A percentile compares a stretch with the other conserved stretches of the same genome.
These are phyloP conservation scores for Mycosphaerelloides madeirae DNA, from an alignment of 2,329 filamentous ascomycete species.

Conservation along the genomic window DNA sequence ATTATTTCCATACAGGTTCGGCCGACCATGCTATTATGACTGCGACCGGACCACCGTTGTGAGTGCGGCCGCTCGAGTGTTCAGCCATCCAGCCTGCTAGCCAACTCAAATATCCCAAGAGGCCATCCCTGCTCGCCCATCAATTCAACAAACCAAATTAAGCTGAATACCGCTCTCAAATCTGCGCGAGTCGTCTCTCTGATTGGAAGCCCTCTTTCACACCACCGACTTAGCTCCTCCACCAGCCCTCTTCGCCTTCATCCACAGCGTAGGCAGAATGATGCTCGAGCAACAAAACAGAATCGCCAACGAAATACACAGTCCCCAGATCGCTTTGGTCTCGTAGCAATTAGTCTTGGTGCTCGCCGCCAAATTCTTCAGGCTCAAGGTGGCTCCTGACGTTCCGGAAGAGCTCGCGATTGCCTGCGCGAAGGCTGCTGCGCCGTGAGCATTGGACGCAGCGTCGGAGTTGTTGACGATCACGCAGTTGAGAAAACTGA, in stretches of 20 bases:
- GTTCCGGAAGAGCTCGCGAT: constrained; percentile 50
- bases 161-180: no score
- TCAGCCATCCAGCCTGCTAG: no score
- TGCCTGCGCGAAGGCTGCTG: constrained; percentile 51
- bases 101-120: no score
- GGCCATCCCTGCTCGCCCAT: no score
- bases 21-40: no score
- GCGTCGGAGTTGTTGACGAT: constrained; percentile 46
- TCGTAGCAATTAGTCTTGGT: constrained; percentile 68
- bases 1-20: no score
- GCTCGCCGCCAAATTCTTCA: constrained; percentile 55
- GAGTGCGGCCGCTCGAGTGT: no score
- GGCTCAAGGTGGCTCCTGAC: constrained; percentile 46
- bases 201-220: background rate
- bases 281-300: constrained; percentile 43
- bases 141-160: no score
- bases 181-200: no score
- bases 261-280: constrained; percentile 45
- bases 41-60: no score
- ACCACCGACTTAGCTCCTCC: constrained; percentile 6
- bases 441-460: constrained; percentile 42
- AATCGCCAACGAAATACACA: constrained; percentile 69
- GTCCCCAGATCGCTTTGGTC: constrained; percentile 82
- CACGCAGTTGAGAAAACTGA: constrained; percentile 72
- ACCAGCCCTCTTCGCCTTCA: constrained; percentile 45